These are phyloP conservation scores for Ramaria sp. DNA, from an alignment of 768 basidiomycete species.

Conservation along the genomic window DNA sequence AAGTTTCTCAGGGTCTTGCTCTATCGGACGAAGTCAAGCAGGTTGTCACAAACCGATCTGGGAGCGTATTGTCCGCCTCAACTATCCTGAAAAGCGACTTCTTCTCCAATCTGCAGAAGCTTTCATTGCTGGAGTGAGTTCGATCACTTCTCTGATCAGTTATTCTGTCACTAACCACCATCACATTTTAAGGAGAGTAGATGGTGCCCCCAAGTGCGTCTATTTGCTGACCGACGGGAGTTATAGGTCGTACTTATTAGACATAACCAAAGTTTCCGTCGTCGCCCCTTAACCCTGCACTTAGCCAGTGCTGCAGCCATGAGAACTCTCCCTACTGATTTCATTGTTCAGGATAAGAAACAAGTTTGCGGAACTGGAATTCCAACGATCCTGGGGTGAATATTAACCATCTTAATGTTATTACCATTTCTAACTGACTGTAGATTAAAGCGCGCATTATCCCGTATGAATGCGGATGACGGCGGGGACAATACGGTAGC, in stretches of 20 bases:
- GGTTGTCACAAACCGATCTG: constrained; percentile 75
- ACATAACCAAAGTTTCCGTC: constrained; percentile 86
- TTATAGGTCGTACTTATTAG: constrained; percentile 53
- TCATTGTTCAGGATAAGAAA: constrained; percentile 34
- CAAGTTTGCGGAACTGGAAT: constrained; percentile 89
- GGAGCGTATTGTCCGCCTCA: constrained; percentile 78
- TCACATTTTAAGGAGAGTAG: not conserved
- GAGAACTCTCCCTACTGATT: constrained; percentile 19
- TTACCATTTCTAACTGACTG: not conserved
- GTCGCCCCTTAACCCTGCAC: constrained; percentile 52
- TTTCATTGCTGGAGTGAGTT: constrained; percentile 85
- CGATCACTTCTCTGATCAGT: not conserved
- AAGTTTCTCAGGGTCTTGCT: constrained; percentile 55
- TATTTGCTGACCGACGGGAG: not conserved
- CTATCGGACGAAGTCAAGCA: constrained; percentile 86
- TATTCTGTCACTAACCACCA: not conserved
- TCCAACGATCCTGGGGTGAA: constrained; percentile 85
- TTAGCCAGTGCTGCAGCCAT: constrained; percentile 22
- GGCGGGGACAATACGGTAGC: constrained; percentile 65
- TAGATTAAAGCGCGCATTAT: constrained; percentile 69
- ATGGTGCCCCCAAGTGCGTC: not conserved
- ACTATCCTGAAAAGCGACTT: constrained; percentile 95
- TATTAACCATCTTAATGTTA: constrained; percentile 8
- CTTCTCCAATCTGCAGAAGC: constrained; percentile 91
- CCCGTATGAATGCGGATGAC: constrained; percentile 70